phyloP scores from a whole-genome alignment of 1,139 yeast species.

The Taphrina flavorubra region DNA sequence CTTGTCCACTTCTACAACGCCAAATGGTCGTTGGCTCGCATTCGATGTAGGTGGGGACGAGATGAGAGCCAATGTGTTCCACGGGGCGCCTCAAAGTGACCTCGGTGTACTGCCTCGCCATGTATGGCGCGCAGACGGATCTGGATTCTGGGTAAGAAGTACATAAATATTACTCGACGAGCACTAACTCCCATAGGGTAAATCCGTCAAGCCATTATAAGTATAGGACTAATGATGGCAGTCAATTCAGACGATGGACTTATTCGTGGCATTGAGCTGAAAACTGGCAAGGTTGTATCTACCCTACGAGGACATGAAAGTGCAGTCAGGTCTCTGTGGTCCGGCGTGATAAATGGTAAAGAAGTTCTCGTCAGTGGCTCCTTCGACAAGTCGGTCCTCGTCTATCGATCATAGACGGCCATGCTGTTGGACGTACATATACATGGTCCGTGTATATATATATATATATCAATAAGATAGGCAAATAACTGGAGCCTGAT shows the following conservation, averaged over 20 bases:
- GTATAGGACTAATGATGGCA: neutral
- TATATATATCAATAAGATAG: no score
- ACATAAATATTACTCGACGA: neutral
- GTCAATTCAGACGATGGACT: constrained; percentile 70
- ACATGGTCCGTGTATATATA: no score
- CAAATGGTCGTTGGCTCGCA: constrained; percentile 68
- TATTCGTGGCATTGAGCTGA: constrained; percentile 55
- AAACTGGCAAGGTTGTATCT: constrained; percentile 46
- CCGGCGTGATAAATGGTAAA: constrained; percentile 49
- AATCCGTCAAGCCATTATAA: neutral
- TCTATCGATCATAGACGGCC: neutral
- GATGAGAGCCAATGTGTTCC: constrained; percentile 63
- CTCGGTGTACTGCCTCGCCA: constrained; percentile 38
- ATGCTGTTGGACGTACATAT: no score
- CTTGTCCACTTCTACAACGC: constrained; percentile 74
- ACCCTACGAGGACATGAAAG: constrained; percentile 46
- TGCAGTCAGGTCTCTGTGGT: constrained; percentile 60
- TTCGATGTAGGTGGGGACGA: constrained; percentile 51
- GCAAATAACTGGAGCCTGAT: no score
- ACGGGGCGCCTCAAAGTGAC: constrained; percentile 73
- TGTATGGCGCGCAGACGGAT: constrained; percentile 38
- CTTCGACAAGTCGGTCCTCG: constrained; percentile 49
- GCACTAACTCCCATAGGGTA: neutral
- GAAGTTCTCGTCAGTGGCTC: constrained; percentile 58
- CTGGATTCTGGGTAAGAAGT: constrained; percentile 34